Evolutionary conservation across 441 rosid species (phyloP).

Genomic region (Mallotus japonicus): DNA sequence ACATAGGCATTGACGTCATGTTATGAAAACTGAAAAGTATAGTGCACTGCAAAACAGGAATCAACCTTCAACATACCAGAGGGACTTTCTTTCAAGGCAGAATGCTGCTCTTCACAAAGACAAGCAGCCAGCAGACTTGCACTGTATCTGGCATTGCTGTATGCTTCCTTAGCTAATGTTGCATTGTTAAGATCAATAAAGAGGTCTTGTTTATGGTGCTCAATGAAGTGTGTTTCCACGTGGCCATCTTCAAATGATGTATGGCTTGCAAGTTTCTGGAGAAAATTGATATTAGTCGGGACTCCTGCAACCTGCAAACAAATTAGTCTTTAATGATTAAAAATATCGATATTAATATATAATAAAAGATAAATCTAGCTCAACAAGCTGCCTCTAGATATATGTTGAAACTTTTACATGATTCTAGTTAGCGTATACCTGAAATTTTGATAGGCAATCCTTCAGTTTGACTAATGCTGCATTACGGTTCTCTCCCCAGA

Average conservation of each 20-base stretch:
- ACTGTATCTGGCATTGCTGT: conserved; percentile 44
- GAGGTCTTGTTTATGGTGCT: conserved; percentile 70
- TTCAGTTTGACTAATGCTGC: conserved; percentile 84
- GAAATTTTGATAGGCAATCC: conserved; percentile 85
- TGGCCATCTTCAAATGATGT: conserved; percentile 70
- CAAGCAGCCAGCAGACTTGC: conserved; percentile 78
- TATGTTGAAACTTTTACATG: conserved; percentile 15
- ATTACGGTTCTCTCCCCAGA: conserved; percentile 79
- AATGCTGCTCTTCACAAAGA: conserved; percentile 56
- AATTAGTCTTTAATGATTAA: conserved; percentile 12
- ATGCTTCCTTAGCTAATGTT: conserved; percentile 43
- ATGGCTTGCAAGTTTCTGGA: conserved; percentile 75
- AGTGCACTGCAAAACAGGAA: conserved; percentile 25
- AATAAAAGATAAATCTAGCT: not conserved
- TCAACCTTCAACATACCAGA: conserved; percentile 50
- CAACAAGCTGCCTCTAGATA: not conserved
- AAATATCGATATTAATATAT: not conserved
- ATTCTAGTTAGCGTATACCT: conserved; percentile 43
- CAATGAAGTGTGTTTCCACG: conserved; percentile 96
- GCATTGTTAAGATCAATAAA: conserved; percentile 60
- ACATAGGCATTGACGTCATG: conserved; percentile 17
- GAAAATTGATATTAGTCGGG: conserved; percentile 86
- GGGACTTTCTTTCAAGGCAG: conserved; percentile 36
- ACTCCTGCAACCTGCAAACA: conserved; percentile 86
- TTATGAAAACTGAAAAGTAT: conserved; percentile 21